Evolutionary conservation across 495 filamentous ascomycete genomes (phyloP).

Genomic region (Penicillium antarcticum): DNA sequence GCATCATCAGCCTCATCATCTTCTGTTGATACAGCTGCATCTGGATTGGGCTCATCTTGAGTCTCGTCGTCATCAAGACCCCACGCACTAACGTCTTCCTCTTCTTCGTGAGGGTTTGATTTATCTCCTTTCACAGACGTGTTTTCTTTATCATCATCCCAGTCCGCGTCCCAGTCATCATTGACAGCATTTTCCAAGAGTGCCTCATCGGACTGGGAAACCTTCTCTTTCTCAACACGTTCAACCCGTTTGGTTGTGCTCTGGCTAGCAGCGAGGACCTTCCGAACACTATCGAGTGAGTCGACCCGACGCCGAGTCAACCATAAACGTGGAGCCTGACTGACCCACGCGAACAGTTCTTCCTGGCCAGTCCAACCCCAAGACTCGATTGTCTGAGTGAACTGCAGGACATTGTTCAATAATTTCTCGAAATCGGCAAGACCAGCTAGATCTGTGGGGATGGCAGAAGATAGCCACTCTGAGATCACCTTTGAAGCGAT

Average conservation of each 20-base stretch:
- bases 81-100: slow-evolving; percentile 66
- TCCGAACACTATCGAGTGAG: slow-evolving; percentile 69
- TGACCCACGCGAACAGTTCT: slow-evolving; percentile 74
- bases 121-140: slow-evolving; percentile 16
- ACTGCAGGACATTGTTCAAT: slow-evolving; percentile 55
- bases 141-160: slow-evolving; percentile 63
- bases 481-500: slow-evolving; percentile 64
- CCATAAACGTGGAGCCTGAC: slow-evolving; percentile 77
- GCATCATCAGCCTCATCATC: slow-evolving; percentile 54
- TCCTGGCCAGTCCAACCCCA: slow-evolving; percentile 66
- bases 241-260: slow-evolving; percentile 66
- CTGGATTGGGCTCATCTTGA: slow-evolving; percentile 21
- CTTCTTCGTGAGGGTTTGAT: slow-evolving; percentile 37
- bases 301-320: slow-evolving; percentile 76
- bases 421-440: slow-evolving; percentile 66
- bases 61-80: slow-evolving; percentile 54
- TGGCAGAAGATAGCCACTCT: slow-evolving; percentile 68
- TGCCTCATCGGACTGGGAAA: slow-evolving; percentile 64
- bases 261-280: slow-evolving; percentile 61
- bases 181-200: slow-evolving; percentile 52
- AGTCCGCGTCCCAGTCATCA: slow-evolving; percentile 74
- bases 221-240: slow-evolving; percentile 75
- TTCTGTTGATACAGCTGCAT: slow-evolving; percentile 15
- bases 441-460: slow-evolving; percentile 68
- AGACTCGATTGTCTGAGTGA: slow-evolving; percentile 59